Percentiles rank a stretch among this genome's conserved stretches.
Evolutionary conservation across 2,329 filamentous ascomycete species (phyloP).

Genomic region (Canariomyces notabilis): DNA sequence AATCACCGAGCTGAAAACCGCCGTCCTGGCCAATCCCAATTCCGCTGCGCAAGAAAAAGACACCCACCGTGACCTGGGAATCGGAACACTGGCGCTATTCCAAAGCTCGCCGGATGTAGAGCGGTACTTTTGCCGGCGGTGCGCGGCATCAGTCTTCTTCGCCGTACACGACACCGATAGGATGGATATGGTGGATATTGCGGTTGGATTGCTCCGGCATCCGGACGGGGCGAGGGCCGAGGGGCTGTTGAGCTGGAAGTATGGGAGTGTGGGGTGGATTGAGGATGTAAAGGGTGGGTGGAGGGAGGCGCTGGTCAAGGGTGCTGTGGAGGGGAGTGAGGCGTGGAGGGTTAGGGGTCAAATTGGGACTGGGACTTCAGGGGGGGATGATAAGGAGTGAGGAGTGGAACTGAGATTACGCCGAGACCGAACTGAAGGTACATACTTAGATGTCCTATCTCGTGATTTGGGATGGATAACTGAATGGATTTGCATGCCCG

Average conservation of each 20-base stretch:
- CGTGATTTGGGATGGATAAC: too few relatives aligned
- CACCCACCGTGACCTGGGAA: too few relatives aligned
- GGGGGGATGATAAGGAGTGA: too few relatives aligned
- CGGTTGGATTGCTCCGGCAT: conserved; percentile 38
- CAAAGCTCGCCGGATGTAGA: not conserved
- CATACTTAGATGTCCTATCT: too few relatives aligned
- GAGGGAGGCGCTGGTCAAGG: conserved; percentile 32
- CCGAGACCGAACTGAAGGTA: too few relatives aligned
- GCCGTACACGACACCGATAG: conserved; percentile 30
- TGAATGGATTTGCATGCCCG: too few relatives aligned
- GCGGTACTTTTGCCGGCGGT: not conserved
- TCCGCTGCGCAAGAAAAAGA: too few relatives aligned
- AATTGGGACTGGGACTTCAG: too few relatives aligned
- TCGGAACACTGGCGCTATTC: not conserved
- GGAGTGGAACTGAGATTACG: too few relatives aligned
- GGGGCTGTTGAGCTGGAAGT: conserved; percentile 37
- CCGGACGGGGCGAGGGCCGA: conserved; percentile 42
- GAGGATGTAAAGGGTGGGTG: conserved; percentile 36
- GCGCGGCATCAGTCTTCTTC: conserved; percentile 31
- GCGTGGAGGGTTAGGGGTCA: conserved; percentile 27
- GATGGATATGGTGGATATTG: conserved; percentile 37
- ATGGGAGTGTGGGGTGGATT: conserved; percentile 30
- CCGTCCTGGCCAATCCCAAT: not conserved
- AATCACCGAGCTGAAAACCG: not conserved
- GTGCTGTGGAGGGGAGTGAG: conserved; percentile 29